These are phyloP conservation scores for Scutellaria minor DNA, from an alignment of 257 asterid species.

Conservation along the genomic window DNA sequence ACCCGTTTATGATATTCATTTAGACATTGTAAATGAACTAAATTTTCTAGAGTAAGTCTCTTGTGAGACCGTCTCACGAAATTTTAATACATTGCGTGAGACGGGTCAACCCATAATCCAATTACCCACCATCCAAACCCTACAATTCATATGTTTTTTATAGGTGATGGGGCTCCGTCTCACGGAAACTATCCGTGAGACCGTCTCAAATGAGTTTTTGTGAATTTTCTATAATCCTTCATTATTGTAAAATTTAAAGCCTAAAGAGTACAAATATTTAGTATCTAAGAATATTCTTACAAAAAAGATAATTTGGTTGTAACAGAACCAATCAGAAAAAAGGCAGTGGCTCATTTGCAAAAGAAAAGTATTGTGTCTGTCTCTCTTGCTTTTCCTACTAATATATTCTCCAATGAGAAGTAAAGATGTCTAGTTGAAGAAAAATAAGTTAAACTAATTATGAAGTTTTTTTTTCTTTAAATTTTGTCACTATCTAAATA, in stretches of 20 bases:
- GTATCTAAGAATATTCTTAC: constrained; percentile 27
- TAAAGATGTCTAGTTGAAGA: too few relatives aligned
- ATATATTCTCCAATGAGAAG: too few relatives aligned
- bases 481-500: constrained; percentile 2
- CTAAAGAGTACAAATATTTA: not conserved
- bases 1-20: not conserved
- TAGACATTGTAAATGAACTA: not conserved
- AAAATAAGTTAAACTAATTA: not conserved
- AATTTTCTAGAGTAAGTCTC: too few relatives aligned
- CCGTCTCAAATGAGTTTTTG: too few relatives aligned
- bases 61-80: too few relatives aligned
- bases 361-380: not conserved
- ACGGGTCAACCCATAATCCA: too few relatives aligned
- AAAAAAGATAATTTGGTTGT: not conserved
- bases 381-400: not conserved
- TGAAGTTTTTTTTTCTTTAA: not conserved
- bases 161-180: too few relatives aligned
- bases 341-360: not conserved
- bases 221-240: not conserved
- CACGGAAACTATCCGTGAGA: too few relatives aligned
- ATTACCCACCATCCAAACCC: too few relatives aligned
- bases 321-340: not conserved
- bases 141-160: too few relatives aligned
- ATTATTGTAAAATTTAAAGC: not conserved
- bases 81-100: too few relatives aligned